phyloP scores from a whole-genome alignment of 2,329 filamentous ascomycete species.

The Pseudogymnoascus sp. region DNA sequence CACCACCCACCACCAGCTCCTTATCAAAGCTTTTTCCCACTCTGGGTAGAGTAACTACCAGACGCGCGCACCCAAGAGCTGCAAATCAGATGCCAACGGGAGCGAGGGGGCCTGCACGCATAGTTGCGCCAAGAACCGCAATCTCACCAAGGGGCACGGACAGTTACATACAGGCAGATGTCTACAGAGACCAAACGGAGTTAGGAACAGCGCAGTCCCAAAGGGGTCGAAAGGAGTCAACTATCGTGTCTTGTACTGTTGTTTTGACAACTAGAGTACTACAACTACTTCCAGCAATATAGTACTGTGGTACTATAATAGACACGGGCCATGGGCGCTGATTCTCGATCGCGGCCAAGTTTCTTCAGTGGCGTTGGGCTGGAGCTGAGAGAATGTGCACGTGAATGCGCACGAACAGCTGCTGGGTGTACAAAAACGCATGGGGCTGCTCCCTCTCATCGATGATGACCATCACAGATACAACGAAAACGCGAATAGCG shows the following conservation, averaged over 20 bases:
- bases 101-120: neutral
- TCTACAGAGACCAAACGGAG: neutral
- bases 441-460: neutral
- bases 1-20: neutral
- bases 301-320: neutral
- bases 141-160: conserved; percentile 7
- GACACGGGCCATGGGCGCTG: neutral
- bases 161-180: conserved; percentile 8
- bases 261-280: neutral
- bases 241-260: neutral
- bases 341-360: neutral
- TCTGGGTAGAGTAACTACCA: too few species aligned
- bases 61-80: neutral
- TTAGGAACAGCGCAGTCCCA: conserved; percentile 1
- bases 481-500: neutral
- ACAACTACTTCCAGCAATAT: neutral
- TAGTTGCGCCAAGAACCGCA: too few species aligned
- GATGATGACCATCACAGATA: neutral
- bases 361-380: conserved; percentile 3
- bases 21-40: neutral
- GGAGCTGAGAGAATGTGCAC: neutral
- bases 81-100: conserved; percentile 7
- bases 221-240: conserved; percentile 1
- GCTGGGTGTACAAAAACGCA: neutral
- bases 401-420: neutral